Evolutionary conservation across 495 filamentous ascomycete species (phyloP).

Genomic region (Xylaria castorea): DNA sequence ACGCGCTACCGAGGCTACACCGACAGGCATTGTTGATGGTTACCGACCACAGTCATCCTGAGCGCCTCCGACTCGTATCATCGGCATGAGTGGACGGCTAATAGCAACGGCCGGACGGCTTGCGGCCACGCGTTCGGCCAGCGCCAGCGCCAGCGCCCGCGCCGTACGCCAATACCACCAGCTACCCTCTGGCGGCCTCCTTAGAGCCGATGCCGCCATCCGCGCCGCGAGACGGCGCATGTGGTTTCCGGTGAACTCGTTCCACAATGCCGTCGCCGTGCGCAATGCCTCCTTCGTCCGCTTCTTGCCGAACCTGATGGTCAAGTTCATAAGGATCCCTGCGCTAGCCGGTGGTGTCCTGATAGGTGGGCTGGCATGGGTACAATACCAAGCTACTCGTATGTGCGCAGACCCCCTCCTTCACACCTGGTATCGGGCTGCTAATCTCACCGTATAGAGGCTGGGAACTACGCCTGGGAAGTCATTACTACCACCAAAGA

Average conservation of each 20-base stretch:
- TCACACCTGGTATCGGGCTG: conserved; percentile 23
- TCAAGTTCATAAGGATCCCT: conserved; percentile 86
- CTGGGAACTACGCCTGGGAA: conserved; percentile 86
- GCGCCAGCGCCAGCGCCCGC: conserved; percentile 45
- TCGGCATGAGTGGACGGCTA: conserved; percentile 82
- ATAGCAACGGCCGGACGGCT: conserved; percentile 71
- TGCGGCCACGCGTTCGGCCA: conserved; percentile 65
- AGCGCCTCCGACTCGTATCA: conserved; percentile 42
- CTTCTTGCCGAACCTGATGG: conserved; percentile 82
- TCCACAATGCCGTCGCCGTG: conserved; percentile 86
- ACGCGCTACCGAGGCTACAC: background rate
- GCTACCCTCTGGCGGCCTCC: conserved; percentile 68
- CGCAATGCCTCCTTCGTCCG: conserved; percentile 86
- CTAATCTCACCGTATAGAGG: conserved; percentile 63
- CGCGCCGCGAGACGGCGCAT: conserved; percentile 65
- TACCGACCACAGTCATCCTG: background rate
- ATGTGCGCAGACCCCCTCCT: conserved; percentile 42
- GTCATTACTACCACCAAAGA: conserved; percentile 75
- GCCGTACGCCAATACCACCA: conserved; percentile 71
- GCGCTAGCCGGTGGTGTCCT: conserved; percentile 90
- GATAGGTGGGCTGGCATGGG: conserved; percentile 84
- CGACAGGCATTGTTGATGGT: conserved; percentile 21
- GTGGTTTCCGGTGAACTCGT: conserved; percentile 78
- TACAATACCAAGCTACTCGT: conserved; percentile 97
- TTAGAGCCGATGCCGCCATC: conserved; percentile 68